Evolutionary conservation across 2,329 filamentous ascomycete genomes (phyloP).

Genomic region (Scorias spongiosa): DNA sequence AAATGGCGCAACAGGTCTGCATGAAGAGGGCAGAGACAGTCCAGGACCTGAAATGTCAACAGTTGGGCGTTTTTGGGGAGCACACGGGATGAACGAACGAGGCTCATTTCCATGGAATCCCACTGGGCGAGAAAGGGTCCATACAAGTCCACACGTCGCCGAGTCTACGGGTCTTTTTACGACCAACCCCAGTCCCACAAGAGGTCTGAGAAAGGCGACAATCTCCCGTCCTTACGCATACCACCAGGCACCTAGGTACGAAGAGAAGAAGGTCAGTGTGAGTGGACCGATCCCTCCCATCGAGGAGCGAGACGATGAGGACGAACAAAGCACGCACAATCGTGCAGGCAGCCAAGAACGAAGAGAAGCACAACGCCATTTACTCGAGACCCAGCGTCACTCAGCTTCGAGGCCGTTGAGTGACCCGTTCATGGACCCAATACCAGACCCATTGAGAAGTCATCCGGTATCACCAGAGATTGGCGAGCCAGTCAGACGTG

Average conservation of each 20-base stretch:
- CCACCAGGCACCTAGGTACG: slow-evolving; percentile 27
- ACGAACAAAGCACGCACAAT: slow-evolving; percentile 18
- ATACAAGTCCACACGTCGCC: slow-evolving; percentile 14
- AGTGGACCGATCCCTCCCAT: slow-evolving; percentile 47
- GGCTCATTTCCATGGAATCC: slow-evolving; percentile 1
- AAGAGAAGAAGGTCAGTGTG: slow-evolving; percentile 33
- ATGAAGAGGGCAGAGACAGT: slow-evolving; percentile 18
- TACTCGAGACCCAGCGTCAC: slow-evolving; percentile 9
- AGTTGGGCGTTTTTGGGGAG: slow-evolving; percentile 6
- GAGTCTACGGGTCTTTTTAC: slow-evolving; percentile 32
- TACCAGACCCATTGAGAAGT: slow-evolving; percentile 22
- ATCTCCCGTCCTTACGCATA: slow-evolving; percentile 22
- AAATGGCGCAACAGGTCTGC: slow-evolving; percentile 32
- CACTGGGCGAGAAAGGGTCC: slow-evolving; percentile 13
- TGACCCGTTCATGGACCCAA: slow-evolving; percentile 28
- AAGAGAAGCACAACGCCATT: slow-evolving; percentile 7
- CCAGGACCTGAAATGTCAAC: slow-evolving; percentile 25
- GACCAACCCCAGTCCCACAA: slow-evolving; percentile 33
- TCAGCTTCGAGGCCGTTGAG: slow-evolving; percentile 1
- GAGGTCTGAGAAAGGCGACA: slow-evolving; percentile 29
- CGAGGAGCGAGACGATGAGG: slow-evolving; percentile 46
- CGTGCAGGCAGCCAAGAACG: not conserved
- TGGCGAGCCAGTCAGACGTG: slow-evolving; percentile 13
- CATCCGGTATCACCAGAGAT: slow-evolving; percentile 17
- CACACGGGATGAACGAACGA: not conserved